phyloP scores from a whole-genome alignment of 2,329 filamentous ascomycete species.

The Helotiales sp. region DNA sequence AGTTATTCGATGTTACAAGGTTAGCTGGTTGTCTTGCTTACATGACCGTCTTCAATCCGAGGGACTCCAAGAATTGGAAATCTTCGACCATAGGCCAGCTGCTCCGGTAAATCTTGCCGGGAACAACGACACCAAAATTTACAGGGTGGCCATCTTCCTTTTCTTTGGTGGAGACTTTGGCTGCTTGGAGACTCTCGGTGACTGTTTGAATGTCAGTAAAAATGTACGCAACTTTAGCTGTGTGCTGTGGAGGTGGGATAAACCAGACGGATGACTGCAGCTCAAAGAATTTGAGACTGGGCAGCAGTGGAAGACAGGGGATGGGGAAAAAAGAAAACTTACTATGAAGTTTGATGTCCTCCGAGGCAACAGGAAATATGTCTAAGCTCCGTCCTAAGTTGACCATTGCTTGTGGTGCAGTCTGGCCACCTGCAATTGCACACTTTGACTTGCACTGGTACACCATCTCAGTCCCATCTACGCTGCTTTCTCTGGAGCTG shows the following conservation, averaged over 20 bases:
- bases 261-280: neutral
- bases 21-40: constrained; percentile 49
- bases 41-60: constrained; percentile 81
- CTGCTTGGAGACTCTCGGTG: constrained; percentile 13
- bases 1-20: constrained; percentile 12
- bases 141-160: constrained; percentile 49
- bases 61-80: constrained; percentile 68
- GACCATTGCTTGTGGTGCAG: constrained; percentile 15
- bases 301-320: too few relatives aligned
- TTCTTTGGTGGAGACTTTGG: constrained; percentile 25
- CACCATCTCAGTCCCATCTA: neutral
- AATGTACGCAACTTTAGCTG: neutral
- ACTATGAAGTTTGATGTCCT: constrained; percentile 33
- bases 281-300: too few relatives aligned
- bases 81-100: constrained; percentile 77
- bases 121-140: constrained; percentile 79
- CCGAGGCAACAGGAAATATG: constrained; percentile 25
- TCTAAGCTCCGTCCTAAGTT: constrained; percentile 29
- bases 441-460: constrained; percentile 10
- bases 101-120: constrained; percentile 75
- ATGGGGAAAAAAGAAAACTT: constrained; percentile 18
- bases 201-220: constrained; percentile 8
- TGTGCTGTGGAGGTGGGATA: neutral
- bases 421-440: constrained; percentile 12
- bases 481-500: neutral